Evolutionary conservation across 179 eudicot species (phyloP).

Genomic region (Beta lomatogona): DNA sequence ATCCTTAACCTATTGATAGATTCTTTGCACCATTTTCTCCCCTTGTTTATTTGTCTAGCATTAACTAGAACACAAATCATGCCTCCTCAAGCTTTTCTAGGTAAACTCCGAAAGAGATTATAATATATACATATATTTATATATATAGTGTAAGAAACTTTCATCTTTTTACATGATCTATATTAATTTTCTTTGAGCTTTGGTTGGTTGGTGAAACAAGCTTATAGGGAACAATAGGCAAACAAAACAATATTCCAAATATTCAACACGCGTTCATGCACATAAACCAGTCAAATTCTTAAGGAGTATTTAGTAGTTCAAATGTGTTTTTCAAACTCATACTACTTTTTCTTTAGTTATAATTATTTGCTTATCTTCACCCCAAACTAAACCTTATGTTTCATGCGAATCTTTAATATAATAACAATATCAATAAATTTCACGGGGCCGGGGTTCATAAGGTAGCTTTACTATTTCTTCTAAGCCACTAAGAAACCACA

Average conservation of each 20-base stretch:
- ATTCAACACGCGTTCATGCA: conserved; percentile 33
- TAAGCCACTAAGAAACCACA: conserved; percentile 24
- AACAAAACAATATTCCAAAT: background rate
- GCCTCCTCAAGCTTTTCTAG: background rate
- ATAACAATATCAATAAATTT: no score
- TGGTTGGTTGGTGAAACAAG: conserved; percentile 32
- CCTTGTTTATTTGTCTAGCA: conserved; percentile 1
- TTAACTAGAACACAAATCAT: background rate
- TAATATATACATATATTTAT: background rate
- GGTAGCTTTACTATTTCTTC: conserved; percentile 18
- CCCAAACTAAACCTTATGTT: conserved; percentile 27
- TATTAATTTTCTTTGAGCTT: background rate
- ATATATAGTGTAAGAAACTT: conserved; percentile 4
- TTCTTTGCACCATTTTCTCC: conserved; percentile 28
- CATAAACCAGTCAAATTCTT: conserved; percentile 14
- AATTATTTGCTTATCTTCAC: background rate
- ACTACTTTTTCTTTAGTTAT: background rate
- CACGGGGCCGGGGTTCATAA: conserved; percentile 8
- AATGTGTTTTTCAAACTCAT: conserved; percentile 20
- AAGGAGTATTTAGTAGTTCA: conserved; percentile 30
- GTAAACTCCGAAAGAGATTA: background rate
- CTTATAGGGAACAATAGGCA: conserved; percentile 5
- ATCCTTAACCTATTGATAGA: conserved; percentile 31
- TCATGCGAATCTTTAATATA: conserved; percentile 25
- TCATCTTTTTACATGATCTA: background rate